A percentile compares a stretch with the other conserved stretches of the same genome.
Evolutionary conservation across 192 early-diverging fungal genomes (phyloP).

Genomic region (Lunasporangiospora selenospora): DNA sequence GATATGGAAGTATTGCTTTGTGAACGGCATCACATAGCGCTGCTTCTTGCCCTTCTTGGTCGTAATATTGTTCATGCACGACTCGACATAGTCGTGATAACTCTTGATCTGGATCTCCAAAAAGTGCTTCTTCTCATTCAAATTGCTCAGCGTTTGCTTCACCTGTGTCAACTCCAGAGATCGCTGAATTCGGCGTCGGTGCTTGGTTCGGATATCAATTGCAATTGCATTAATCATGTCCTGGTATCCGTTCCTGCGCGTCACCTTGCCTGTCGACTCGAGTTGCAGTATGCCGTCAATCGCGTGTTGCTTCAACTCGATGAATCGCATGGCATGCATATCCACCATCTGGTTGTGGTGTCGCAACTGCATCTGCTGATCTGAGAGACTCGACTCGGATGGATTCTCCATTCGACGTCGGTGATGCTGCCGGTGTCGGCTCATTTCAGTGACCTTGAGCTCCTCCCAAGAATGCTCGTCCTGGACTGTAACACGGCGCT

Average conservation of each 20-base stretch:
- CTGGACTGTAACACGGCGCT: conserved; percentile 70
- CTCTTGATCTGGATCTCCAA: conserved; percentile 88
- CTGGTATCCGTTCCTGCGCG: conserved; percentile 84
- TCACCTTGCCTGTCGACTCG: conserved; percentile 76
- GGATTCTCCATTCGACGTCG: conserved; percentile 26
- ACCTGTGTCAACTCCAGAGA: conserved; percentile 77
- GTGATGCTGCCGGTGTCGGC: conserved; percentile 29
- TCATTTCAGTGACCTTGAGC: conserved; percentile 47
- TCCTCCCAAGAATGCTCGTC: conserved; percentile 75
- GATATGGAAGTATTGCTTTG: conserved; percentile 95
- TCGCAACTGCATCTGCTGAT: not conserved
- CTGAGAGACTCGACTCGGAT: conserved; percentile 19
- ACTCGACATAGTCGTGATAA: conserved; percentile 91
- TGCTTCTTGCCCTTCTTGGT: conserved; percentile 72
- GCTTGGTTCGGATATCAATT: conserved; percentile 91
- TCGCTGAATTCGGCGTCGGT: conserved; percentile 79
- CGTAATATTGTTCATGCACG: conserved; percentile 87
- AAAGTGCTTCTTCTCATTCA: conserved; percentile 86
- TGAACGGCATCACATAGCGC: conserved; percentile 83
- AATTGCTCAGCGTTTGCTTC: conserved; percentile 78
- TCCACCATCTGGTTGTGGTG: conserved; percentile 43
- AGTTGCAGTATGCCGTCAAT: conserved; percentile 83
- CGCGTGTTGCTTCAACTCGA: conserved; percentile 81
- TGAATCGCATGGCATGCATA: conserved; percentile 71
- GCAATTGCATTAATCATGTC: conserved; percentile 94